These are phyloP conservation scores for Nakazawaea peltata DNA, from an alignment of 805 yeast species.

Conservation along the genomic window DNA sequence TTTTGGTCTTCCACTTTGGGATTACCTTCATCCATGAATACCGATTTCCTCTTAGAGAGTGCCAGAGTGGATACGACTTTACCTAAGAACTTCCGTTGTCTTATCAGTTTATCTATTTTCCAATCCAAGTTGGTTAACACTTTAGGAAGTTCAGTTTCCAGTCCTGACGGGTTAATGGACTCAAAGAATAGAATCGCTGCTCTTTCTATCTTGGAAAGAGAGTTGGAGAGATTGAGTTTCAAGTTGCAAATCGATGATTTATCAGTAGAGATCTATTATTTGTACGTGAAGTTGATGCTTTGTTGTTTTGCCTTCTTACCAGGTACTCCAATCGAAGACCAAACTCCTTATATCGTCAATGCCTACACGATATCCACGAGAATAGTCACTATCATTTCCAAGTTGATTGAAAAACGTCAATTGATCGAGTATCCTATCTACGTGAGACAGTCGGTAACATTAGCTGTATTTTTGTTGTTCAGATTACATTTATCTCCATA, in stretches of 20 bases:
- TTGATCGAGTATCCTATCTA: conserved; percentile 82
- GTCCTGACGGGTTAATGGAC: conserved; percentile 86
- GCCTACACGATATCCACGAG: conserved; percentile 80
- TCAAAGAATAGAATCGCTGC: conserved; percentile 78
- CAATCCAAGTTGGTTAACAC: conserved; percentile 77
- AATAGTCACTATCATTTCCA: conserved; percentile 69
- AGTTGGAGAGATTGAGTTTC: conserved; percentile 63
- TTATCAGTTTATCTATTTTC: conserved; percentile 69
- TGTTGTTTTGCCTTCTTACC: conserved; percentile 88
- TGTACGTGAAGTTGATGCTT: conserved; percentile 72
- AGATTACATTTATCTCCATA: conserved; percentile 74
- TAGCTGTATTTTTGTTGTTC: conserved; percentile 71
- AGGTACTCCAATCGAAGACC: conserved; percentile 84
- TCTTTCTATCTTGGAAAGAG: conserved; percentile 68
- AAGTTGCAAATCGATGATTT: conserved; percentile 60
- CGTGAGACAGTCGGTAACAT: conserved; percentile 78
- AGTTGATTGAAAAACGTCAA: conserved; percentile 56
- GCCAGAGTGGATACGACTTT: conserved; percentile 60
- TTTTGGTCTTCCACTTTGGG: conserved; percentile 88
- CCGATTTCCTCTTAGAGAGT: conserved; percentile 74
- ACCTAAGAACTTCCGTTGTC: conserved; percentile 64
- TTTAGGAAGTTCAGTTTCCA: conserved; percentile 78
- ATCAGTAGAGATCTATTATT: conserved; percentile 66
- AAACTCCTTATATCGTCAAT: conserved; percentile 71
- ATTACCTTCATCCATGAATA: conserved; percentile 76